Evolutionary conservation across 495 filamentous ascomycete species (phyloP).

Genomic region (Sphaerosporella brunnea): DNA sequence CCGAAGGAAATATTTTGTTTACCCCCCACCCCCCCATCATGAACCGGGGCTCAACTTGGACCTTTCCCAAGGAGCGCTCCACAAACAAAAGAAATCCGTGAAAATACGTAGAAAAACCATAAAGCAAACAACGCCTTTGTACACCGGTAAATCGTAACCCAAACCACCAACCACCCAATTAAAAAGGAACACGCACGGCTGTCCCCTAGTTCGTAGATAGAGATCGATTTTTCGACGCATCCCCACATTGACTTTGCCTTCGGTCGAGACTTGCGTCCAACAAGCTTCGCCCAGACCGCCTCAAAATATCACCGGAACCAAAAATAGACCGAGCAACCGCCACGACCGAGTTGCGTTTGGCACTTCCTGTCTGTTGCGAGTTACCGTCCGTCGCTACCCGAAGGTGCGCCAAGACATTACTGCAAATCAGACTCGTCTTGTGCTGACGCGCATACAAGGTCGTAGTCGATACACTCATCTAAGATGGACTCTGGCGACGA

Average conservation of each 20-base stretch:
- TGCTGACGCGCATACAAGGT: background rate
- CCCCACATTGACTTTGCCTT: too few relatives aligned
- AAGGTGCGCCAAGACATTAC: constrained; percentile 5
- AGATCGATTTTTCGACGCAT: background rate
- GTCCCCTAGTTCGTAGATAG: background rate
- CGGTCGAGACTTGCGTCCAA: background rate
- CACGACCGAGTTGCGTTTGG: background rate
- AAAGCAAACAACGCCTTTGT: background rate
- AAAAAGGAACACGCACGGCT: background rate
- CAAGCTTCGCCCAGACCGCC: background rate
- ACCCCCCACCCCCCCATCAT: too few relatives aligned
- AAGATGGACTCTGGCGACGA: background rate
- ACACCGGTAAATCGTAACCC: background rate
- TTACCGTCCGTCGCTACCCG: constrained; percentile 3
- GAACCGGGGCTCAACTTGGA: background rate
- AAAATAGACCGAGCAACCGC: background rate
- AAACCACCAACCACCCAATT: background rate
- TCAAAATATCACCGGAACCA: background rate
- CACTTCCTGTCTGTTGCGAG: background rate
- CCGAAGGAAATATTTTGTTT: constrained; percentile 1
- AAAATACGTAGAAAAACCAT: background rate
- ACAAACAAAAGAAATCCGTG: background rate
- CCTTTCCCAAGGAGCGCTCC: background rate
- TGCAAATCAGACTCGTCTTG: constrained; percentile 4
- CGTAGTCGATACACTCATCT: constrained; percentile 4